A percentile compares a stretch with the other conserved stretches of the same genome.
phyloP scores from a whole-genome alignment of 108 stramenopile species.

The Parietichytrium sp. region DNA sequence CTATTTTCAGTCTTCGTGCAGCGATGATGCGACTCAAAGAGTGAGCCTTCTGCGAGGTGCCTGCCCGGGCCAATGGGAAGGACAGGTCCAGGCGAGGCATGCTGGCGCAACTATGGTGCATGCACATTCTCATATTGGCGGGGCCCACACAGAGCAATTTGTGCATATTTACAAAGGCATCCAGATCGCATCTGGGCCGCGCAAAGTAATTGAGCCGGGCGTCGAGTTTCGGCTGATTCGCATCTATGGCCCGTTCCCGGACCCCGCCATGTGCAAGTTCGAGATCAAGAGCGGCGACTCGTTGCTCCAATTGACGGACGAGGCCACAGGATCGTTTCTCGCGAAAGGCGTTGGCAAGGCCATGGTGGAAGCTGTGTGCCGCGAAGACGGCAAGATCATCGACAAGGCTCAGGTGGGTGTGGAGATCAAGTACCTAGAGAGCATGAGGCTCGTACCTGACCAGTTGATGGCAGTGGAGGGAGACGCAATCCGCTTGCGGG shows the following conservation, averaged over 20 bases:
- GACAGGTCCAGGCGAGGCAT: background rate
- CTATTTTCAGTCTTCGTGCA: too few relatives aligned
- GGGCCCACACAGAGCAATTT: background rate
- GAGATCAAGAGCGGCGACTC: background rate
- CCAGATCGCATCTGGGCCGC: background rate
- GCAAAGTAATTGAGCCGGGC: background rate
- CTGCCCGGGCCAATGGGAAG: background rate
- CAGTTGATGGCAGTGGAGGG: background rate
- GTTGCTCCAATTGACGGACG: background rate
- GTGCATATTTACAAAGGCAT: conserved; percentile 12
- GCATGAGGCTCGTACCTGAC: background rate
- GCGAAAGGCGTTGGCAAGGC: background rate
- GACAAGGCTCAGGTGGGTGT: conserved; percentile 6
- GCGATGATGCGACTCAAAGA: background rate
- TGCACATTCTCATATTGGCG: background rate
- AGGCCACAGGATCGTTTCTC: background rate
- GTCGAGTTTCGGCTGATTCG: background rate
- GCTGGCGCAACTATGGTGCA: background rate
- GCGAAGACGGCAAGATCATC: conserved; percentile 23
- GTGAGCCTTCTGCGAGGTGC: background rate
- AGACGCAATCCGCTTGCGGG: conserved; percentile 3
- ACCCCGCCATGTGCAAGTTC: conserved; percentile 6
- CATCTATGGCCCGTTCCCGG: background rate
- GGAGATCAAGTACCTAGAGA: background rate
- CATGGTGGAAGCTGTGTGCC: background rate